Evolutionary conservation across 2,329 filamentous ascomycete species (phyloP).

Genomic region (Cytospora piceicola): DNA sequence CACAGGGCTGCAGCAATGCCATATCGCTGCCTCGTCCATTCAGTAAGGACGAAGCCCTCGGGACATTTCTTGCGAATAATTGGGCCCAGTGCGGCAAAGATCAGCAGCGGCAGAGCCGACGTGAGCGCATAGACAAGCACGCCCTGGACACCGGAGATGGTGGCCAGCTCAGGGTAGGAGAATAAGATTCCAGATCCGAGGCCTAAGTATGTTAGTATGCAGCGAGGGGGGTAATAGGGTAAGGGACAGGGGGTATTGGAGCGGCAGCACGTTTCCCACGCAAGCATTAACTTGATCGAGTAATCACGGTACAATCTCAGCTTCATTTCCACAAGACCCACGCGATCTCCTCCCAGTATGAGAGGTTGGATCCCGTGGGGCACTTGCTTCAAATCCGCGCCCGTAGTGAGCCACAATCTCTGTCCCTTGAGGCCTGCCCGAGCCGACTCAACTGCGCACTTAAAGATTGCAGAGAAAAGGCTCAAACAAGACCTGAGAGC

Average conservation of each 20-base stretch:
- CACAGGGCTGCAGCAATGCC: conserved; percentile 71
- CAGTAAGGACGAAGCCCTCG: conserved; percentile 81
- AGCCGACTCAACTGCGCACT: conserved; percentile 16
- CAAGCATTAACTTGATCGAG: conserved; percentile 99
- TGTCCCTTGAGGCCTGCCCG: conserved; percentile 36
- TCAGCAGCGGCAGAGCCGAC: conserved; percentile 71
- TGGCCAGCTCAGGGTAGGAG: conserved; percentile 79
- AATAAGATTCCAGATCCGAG: conserved; percentile 85
- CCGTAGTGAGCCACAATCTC: conserved; percentile 78
- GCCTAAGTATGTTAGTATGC: conserved; percentile 60
- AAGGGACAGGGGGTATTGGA: conserved; percentile 50
- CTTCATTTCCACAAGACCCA: conserved; percentile 60
- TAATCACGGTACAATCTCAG: conserved; percentile 96
- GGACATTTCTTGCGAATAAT: conserved; percentile 80
- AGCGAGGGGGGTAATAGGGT: conserved; percentile 35
- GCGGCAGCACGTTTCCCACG: conserved; percentile 97
- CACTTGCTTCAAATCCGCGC: conserved; percentile 66
- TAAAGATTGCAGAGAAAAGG: not conserved
- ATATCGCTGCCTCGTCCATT: conserved; percentile 82
- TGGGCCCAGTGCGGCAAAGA: conserved; percentile 75
- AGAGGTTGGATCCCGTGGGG: conserved; percentile 56
- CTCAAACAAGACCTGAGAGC: conserved; percentile 21
- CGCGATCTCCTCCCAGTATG: conserved; percentile 44
- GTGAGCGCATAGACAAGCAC: conserved; percentile 76
- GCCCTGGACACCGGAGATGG: conserved; percentile 78